Evolutionary conservation across 2,329 filamentous ascomycete species (phyloP).

Genomic region (Penicillium sp.): DNA sequence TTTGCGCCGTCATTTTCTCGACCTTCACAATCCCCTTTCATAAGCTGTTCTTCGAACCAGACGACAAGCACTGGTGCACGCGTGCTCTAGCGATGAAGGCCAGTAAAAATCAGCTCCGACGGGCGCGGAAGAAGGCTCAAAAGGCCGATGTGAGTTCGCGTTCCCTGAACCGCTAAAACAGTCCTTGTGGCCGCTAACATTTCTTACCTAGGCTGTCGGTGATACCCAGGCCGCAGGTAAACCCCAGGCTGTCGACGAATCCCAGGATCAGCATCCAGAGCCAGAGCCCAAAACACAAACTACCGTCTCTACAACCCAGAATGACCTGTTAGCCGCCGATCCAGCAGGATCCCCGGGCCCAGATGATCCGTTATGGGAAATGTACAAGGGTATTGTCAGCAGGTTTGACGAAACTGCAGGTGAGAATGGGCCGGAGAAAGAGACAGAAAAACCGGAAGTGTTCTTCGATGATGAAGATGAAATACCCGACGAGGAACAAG

Average conservation of each 20-base stretch:
- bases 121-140: conserved; percentile 89
- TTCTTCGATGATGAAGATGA: conserved; percentile 79
- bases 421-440: conserved; percentile 59
- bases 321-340: conserved; percentile 35
- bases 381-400: conserved; percentile 75
- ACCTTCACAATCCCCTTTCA: no score
- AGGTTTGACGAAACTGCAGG: conserved; percentile 66
- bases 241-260: no score
- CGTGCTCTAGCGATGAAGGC: conserved; percentile 61
- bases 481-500: conserved; percentile 69
- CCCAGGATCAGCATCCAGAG: conserved; percentile 5
- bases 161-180: background rate
- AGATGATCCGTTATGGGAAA: conserved; percentile 71
- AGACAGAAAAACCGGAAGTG: conserved; percentile 74
- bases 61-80: no score
- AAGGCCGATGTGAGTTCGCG: conserved; percentile 56
- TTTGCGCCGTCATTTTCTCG: no score
- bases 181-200: no score
- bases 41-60: no score
- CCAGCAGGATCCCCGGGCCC: conserved; percentile 45
- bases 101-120: conserved; percentile 89
- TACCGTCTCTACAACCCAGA: conserved; percentile 9
- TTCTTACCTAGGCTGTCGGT: conserved; percentile 7
- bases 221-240: no score
- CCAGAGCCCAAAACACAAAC: conserved; percentile 5